A percentile compares a stretch with the other conserved stretches of the same genome.
Conservation (phyloP, 1,139 yeast species). For the Blastobotrys serpentis region DNA sequence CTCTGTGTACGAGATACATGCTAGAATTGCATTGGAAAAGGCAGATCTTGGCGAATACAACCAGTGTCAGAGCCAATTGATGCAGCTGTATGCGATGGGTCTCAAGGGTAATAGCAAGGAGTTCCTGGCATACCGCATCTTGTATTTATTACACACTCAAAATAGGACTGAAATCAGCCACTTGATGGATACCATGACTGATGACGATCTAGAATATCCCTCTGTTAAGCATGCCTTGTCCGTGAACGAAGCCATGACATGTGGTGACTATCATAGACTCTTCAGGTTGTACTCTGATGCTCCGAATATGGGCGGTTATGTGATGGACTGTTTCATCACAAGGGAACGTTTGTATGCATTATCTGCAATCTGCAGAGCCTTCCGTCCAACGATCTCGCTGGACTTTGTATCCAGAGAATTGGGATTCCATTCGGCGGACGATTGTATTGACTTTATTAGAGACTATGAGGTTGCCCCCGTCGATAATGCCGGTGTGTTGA, state of each 20-base stretch:
- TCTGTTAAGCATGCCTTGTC: constrained; percentile 47
- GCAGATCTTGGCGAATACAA: constrained; percentile 91
- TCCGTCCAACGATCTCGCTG: constrained; percentile 51
- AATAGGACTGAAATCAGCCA: constrained; percentile 45
- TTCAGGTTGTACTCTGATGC: constrained; percentile 48
- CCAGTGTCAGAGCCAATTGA: constrained; percentile 84
- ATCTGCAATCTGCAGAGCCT: constrained; percentile 57
- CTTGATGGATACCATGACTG: constrained; percentile 32
- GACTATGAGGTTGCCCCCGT: constrained; percentile 13
- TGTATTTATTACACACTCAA: constrained; percentile 76
- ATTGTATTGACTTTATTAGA: constrained; percentile 12
- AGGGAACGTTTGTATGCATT: constrained; percentile 64
- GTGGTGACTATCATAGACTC: constrained; percentile 54
- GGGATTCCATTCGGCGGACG: constrained; percentile 40
- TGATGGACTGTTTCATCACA: constrained; percentile 49
- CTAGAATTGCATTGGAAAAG: constrained; percentile 78
- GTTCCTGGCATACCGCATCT: constrained; percentile 69
- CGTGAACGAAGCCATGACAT: constrained; percentile 45
- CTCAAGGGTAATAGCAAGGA: constrained; percentile 51
- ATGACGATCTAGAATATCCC: constrained; percentile 27
- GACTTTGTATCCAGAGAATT: constrained; percentile 50
- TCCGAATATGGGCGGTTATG: constrained; percentile 43
- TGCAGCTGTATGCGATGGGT: constrained; percentile 52
- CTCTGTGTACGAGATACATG: constrained; percentile 80
- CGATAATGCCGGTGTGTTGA: constrained; percentile 14